phyloP scores from a whole-genome alignment of 352 stramenopile species.

The Phytophthora rubi region DNA sequence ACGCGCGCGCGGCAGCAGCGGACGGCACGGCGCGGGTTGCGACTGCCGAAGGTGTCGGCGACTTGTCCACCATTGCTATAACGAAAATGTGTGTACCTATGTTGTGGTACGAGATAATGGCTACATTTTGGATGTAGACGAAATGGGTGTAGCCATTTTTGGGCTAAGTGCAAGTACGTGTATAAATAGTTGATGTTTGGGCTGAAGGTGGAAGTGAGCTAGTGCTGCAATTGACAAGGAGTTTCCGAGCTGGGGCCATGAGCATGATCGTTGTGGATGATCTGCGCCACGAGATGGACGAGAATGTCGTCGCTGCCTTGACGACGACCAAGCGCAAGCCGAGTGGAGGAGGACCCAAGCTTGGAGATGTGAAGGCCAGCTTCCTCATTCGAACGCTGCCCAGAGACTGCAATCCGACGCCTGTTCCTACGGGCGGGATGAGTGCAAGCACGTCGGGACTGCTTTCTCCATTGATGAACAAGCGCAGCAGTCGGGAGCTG shows the following conservation, averaged over 20 bases:
- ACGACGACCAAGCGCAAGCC: constrained; percentile 15
- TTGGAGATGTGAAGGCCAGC: constrained; percentile 47
- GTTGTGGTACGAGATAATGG: neutral
- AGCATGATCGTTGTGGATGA: constrained; percentile 51
- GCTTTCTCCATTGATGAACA: constrained; percentile 33
- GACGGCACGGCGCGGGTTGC: neutral
- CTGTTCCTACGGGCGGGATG: constrained; percentile 29
- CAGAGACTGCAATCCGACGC: constrained; percentile 74
- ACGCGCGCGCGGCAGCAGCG: neutral
- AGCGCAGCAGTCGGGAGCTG: constrained; percentile 4
- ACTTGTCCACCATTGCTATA: constrained; percentile 33
- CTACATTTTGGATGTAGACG: neutral
- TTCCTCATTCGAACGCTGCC: constrained; percentile 80
- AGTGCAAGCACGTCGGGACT: constrained; percentile 17
- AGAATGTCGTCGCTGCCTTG: neutral
- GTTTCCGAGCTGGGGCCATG: constrained; percentile 27
- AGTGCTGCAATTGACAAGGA: constrained; percentile 9
- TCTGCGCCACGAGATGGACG: constrained; percentile 57
- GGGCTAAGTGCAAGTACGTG: too few relatives aligned
- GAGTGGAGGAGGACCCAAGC: constrained; percentile 1
- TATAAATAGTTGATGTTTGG: constrained; percentile 16
- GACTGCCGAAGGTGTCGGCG: neutral
- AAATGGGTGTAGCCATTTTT: neutral
- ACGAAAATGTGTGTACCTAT: neutral
- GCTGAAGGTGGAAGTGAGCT: neutral